These are phyloP conservation scores for Penicillium odoratum DNA, from an alignment of 495 filamentous ascomycete genomes.

Conservation along the genomic window DNA sequence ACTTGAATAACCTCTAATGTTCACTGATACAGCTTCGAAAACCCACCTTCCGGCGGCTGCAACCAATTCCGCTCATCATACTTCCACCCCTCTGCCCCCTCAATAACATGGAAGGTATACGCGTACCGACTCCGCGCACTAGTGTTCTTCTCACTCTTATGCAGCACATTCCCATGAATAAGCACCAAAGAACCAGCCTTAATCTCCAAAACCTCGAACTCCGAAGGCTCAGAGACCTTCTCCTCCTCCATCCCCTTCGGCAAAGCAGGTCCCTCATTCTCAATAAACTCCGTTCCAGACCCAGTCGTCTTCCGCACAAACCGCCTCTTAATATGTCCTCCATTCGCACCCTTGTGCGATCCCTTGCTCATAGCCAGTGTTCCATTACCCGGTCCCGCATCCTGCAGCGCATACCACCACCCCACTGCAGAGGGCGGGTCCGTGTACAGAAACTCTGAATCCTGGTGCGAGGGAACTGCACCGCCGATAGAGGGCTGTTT, in stretches of 20 bases:
- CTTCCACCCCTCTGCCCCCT: conserved; percentile 65
- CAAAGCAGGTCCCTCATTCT: conserved; percentile 46
- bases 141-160: conserved; percentile 91
- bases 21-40: conserved; percentile 56
- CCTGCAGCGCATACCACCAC: conserved; percentile 95
- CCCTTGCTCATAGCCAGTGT: conserved; percentile 83
- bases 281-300: conserved; percentile 57
- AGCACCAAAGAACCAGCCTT: conserved; percentile 87
- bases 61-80: conserved; percentile 94
- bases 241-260: conserved; percentile 46
- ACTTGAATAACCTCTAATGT: not conserved
- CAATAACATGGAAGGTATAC: conserved; percentile 97
- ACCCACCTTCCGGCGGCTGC: conserved; percentile 76
- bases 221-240: conserved; percentile 31
- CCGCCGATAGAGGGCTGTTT: conserved; percentile 97
- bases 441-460: conserved; percentile 91
- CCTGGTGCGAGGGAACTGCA: conserved; percentile 83
- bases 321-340: conserved; percentile 59
- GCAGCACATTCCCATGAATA: conserved; percentile 94
- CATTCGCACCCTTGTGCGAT: conserved; percentile 56
- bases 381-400: conserved; percentile 80
- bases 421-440: conserved; percentile 86
- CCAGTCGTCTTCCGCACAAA: conserved; percentile 66
- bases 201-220: conserved; percentile 72
- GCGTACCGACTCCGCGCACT: conserved; percentile 86